Base-by-base conservation (phyloP, 2,329 filamentous ascomycete species). In the Aschersonia sp. region DNA sequence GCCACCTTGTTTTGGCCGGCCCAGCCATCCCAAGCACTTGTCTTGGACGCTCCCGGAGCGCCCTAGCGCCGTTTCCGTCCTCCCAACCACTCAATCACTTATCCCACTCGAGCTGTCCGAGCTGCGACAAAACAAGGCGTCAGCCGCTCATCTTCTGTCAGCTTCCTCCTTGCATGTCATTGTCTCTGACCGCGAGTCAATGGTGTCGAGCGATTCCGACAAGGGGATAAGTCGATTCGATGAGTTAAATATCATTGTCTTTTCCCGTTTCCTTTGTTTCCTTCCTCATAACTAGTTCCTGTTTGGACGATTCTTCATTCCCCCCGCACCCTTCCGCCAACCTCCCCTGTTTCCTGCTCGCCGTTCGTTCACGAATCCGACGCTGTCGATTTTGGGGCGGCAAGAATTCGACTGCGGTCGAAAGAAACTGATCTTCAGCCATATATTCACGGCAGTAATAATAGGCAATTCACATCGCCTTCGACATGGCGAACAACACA, bases 401-500 rank as follows among this genome's bases (percentile, higher is more conserved):
- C 20, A 20, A 20, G 20, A 20, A 20, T 20, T 20, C 20, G 20
- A 20, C 20, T 20, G 20, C 20, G 2, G 20, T 20, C 20, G 20
- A 20, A 20, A 20, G 20, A 20, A 20, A 20, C 20, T 20, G 20
- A 20, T 20, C 20, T 20, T 20, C 6, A 38, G 6, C 32, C 32
- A 38, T 6, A 38, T 6, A 6, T 10, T 38, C 32, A 6, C 32
- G 32, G 32, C 6, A 6, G 32, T 6, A 10, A 38, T 10, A 10
- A 38, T 10, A 38, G 6, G 6, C 32, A 38, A 6, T 10, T 2
- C 10, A 12, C 32, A 20, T 31, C 28, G 20, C 7, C 29, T 5
- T 7, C 42, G 7, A 28, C 38, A 40, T 49, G 53, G 78, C 80
- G 74, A 61, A 74, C 50, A 78, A 74, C 59, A 57, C 68, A 49